Percentiles rank a stretch among this genome's conserved stretches.
These are phyloP conservation scores for Stemphylium beticola DNA, from an alignment of 2,329 filamentous ascomycete species.

Conservation along the genomic window DNA sequence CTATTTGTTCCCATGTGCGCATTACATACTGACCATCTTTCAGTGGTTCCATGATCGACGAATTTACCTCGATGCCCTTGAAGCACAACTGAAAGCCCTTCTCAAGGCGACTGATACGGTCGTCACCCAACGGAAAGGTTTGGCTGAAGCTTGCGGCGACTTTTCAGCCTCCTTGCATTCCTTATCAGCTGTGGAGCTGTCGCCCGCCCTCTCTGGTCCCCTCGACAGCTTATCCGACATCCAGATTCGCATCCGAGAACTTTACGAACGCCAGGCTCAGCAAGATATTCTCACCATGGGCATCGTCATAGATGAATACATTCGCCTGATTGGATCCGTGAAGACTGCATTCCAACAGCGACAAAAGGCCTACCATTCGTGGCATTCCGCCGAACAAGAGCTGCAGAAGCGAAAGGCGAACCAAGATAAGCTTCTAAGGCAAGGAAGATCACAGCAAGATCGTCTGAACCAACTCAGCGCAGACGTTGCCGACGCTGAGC, in stretches of 20 bases:
- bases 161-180: constrained; percentile 94
- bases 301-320: constrained; percentile 98
- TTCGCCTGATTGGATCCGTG: constrained; percentile 90
- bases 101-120: constrained; percentile 95
- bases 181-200: constrained; percentile 89
- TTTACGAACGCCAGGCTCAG: constrained; percentile 95
- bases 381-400: constrained; percentile 90
- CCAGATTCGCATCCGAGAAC: constrained; percentile 89
- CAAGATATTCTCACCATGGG: constrained; percentile 96
- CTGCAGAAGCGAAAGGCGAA: constrained; percentile 85
- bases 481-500: constrained; percentile 93
- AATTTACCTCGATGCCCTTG: constrained; percentile 91
- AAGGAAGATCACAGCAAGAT: constrained; percentile 95
- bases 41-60: constrained; percentile 98
- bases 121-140: constrained; percentile 86
- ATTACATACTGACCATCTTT: constrained; percentile 14
- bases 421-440: constrained; percentile 93
- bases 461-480: constrained; percentile 89
- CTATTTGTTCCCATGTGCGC: neutral
- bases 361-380: constrained; percentile 94
- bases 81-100: constrained; percentile 86
- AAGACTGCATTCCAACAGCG: constrained; percentile 92
- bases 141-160: constrained; percentile 91
- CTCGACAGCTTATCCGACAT: constrained; percentile 91
- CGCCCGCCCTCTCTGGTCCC: constrained; percentile 83